phyloP scores from a whole-genome alignment of 139 green algal species.

The Nannochloris sp. region DNA sequence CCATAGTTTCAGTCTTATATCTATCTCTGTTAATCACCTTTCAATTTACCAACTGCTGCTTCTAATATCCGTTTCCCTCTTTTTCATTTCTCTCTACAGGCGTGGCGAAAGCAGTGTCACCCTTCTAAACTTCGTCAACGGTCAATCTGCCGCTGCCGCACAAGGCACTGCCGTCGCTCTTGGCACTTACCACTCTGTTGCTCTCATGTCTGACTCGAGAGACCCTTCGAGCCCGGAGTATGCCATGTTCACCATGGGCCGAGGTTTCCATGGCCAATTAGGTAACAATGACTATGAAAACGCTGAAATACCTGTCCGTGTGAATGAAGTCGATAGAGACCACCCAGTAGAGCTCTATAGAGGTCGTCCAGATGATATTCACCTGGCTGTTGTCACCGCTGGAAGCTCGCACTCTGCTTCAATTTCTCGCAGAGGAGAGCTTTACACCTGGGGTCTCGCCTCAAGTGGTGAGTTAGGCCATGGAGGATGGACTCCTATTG shows the following conservation, averaged over 20 bases:
- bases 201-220: conserved; percentile 21
- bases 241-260: conserved; percentile 16
- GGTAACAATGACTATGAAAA: conserved; percentile 40
- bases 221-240: conserved; percentile 24
- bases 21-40: too few species aligned
- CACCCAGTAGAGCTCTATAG: conserved; percentile 4
- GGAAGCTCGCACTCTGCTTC: conserved; percentile 48
- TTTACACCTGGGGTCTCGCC: conserved; percentile 73
- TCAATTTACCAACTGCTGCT: too few species aligned
- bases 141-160: conserved; percentile 53
- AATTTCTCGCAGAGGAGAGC: conserved; percentile 58
- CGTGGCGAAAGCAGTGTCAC: conserved; percentile 47
- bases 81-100: conserved; percentile 20
- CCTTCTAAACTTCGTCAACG: conserved; percentile 61
- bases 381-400: conserved; percentile 58
- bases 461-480: conserved; percentile 69
- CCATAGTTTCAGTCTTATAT: too few species aligned
- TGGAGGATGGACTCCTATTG: conserved; percentile 49
- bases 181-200: conserved; percentile 61
- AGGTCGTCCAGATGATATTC: conserved; percentile 11
- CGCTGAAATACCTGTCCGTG: conserved; percentile 3
- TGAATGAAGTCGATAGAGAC: conserved; percentile 39
- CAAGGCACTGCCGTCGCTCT: conserved; percentile 58
- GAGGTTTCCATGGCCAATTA: conserved; percentile 81
- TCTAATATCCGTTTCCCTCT: neutral